Percentiles rank a stretch among this genome's conserved stretches.
Conservation (phyloP, 2,329 filamentous ascomycete genomes). For the Curvularia lunata region DNA sequence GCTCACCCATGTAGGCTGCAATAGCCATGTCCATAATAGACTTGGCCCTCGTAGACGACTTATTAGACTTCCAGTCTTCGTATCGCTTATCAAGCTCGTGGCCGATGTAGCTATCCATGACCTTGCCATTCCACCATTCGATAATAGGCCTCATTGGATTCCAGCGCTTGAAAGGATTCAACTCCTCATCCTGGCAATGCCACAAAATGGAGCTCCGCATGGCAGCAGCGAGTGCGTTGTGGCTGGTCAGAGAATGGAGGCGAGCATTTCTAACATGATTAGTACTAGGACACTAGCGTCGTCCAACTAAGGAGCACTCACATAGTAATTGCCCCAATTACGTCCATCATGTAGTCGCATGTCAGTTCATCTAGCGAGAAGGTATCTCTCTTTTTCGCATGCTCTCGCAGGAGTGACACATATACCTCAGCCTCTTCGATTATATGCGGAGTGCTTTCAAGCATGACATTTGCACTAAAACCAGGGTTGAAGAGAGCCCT, state of each 20-base stretch:
- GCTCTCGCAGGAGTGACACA: conserved; percentile 6
- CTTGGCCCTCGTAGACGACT: conserved; percentile 1
- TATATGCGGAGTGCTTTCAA: conserved; percentile 26
- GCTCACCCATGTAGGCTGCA: conserved; percentile 18
- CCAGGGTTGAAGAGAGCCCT: conserved; percentile 27
- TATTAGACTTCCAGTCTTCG: conserved; percentile 11
- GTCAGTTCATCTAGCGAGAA: conserved; percentile 10
- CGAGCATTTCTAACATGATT: conserved; percentile 6
- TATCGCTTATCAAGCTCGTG: conserved; percentile 23
- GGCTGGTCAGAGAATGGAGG: conserved; percentile 22
- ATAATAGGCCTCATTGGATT: conserved; percentile 13
- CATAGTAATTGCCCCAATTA: conserved; percentile 8
- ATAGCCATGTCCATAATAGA: conserved; percentile 24
- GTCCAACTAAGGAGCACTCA: background rate
- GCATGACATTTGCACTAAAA: conserved; percentile 53
- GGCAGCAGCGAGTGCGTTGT: conserved; percentile 14
- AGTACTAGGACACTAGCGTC: background rate
- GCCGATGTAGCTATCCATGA: conserved; percentile 22
- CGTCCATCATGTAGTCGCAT: conserved; percentile 16
- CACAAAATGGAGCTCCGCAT: conserved; percentile 16
- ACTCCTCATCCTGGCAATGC: conserved; percentile 10
- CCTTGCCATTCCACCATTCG: conserved; percentile 19
- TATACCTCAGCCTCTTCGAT: conserved; percentile 9
- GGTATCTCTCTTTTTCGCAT: conserved; percentile 4
- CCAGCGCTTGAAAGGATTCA: conserved; percentile 21